These are phyloP conservation scores for Cyclotella cryptica DNA, from an alignment of 108 stramenopile species.

Conservation along the genomic window DNA sequence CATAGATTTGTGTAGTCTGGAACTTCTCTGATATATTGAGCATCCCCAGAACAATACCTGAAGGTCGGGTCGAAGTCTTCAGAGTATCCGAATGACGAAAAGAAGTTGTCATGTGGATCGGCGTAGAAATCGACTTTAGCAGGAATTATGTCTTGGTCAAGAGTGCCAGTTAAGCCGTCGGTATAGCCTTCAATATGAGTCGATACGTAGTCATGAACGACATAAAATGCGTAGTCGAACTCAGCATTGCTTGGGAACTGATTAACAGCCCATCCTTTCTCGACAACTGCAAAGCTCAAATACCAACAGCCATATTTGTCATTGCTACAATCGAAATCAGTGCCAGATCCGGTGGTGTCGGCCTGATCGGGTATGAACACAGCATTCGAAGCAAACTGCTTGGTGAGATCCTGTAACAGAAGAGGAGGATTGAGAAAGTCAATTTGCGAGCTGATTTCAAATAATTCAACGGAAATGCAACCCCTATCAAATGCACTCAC, in stretches of 20 bases:
- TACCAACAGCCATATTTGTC: slow-evolving; percentile 40
- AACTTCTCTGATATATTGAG: slow-evolving; percentile 13
- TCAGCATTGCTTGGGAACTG: slow-evolving; percentile 33
- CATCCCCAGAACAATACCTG: slow-evolving; percentile 26
- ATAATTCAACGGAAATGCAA: background rate
- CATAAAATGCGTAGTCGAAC: slow-evolving; percentile 37
- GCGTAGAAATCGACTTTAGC: slow-evolving; percentile 22
- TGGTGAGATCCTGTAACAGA: slow-evolving; percentile 8
- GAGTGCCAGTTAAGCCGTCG: slow-evolving; percentile 13
- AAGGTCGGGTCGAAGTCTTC: slow-evolving; percentile 36
- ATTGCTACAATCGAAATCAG: slow-evolving; percentile 39
- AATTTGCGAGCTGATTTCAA: background rate
- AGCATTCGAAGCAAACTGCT: slow-evolving; percentile 20
- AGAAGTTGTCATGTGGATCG: slow-evolving; percentile 8
- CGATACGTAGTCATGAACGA: slow-evolving; percentile 11
- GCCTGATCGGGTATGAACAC: slow-evolving; percentile 35
- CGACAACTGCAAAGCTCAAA: slow-evolving; percentile 39
- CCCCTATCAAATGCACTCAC: background rate
- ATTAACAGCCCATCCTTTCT: slow-evolving; percentile 23
- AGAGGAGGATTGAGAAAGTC: background rate
- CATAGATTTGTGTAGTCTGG: slow-evolving; percentile 31
- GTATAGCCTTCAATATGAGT: slow-evolving; percentile 30
- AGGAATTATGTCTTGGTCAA: slow-evolving; percentile 26
- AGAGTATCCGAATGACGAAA: slow-evolving; percentile 30
- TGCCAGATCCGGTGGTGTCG: slow-evolving; percentile 2